These are phyloP conservation scores for Pogostemon cablin DNA, from an alignment of 257 asterid genomes.

Conservation along the genomic window DNA sequence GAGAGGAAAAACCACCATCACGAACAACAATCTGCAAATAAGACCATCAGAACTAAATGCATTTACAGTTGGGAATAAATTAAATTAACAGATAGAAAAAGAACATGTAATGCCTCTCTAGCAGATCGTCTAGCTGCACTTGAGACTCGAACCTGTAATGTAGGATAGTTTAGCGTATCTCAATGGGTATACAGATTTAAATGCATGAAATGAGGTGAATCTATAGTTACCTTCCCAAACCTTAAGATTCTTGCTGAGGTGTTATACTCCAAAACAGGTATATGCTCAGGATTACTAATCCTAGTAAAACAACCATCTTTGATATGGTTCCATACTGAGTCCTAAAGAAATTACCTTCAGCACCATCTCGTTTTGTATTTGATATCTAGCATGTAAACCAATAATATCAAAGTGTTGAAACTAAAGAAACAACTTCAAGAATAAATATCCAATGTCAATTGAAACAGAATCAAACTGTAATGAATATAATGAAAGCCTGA, in stretches of 20 bases:
- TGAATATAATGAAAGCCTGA: conserved; percentile 16
- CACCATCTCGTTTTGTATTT: conserved; percentile 99
- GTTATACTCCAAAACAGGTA: conserved; percentile 84
- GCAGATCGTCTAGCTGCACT: conserved; percentile 99
- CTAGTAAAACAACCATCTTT: conserved; percentile 88
- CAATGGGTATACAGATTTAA: neutral
- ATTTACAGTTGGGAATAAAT: conserved; percentile 24
- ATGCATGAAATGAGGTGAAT: conserved; percentile 3
- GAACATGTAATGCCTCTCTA: conserved; percentile 95
- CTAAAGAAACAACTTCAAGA: conserved; percentile 22
- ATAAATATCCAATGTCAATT: conserved; percentile 11
- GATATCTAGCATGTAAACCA: conserved; percentile 71
- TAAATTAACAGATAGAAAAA: conserved; percentile 26
- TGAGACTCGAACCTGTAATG: conserved; percentile 76
- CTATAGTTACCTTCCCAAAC: conserved; percentile 75
- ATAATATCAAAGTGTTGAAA: conserved; percentile 39
- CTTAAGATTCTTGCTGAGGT: conserved; percentile 92
- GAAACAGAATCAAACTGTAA: conserved; percentile 5
- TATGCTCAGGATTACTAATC: conserved; percentile 69
- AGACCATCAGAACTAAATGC: conserved; percentile 32
- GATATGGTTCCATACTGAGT: conserved; percentile 96
- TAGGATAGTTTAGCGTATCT: neutral
- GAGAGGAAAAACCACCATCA: conserved; percentile 99
- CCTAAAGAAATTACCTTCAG: conserved; percentile 90
- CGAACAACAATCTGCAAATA: conserved; percentile 88